Conservation (phyloP, 1,139 yeast genomes). For the Neolecta irregularis region DNA sequence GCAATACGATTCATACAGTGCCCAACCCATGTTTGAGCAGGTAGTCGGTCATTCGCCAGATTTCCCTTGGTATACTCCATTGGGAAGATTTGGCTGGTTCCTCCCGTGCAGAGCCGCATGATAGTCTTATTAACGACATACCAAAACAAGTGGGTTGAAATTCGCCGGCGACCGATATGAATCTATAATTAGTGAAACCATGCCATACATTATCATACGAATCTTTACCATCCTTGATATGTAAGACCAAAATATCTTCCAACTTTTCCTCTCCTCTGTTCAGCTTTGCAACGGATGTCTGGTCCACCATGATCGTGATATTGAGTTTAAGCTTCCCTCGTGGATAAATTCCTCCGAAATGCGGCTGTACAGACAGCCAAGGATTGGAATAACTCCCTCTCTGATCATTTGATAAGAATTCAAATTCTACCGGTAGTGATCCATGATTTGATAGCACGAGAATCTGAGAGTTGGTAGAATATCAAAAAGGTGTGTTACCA, state of each 20-base stretch:
- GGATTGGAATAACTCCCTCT: neutral
- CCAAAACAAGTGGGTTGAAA: constrained; percentile 11
- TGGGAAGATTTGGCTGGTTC: neutral
- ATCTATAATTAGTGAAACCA: too few relatives aligned
- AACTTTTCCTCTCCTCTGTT: constrained; percentile 6
- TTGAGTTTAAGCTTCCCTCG: neutral
- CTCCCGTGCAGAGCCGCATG: neutral
- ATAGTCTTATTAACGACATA: constrained; percentile 6
- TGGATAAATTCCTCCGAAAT: neutral
- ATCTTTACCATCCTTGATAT: constrained; percentile 10
- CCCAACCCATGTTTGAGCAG: neutral
- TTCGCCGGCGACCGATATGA: constrained; percentile 6
- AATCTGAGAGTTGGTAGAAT: too few relatives aligned
- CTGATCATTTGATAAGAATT: neutral
- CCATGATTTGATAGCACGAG: too few relatives aligned
- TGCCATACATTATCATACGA: too few relatives aligned
- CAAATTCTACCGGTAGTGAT: constrained; percentile 3
- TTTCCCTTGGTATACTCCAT: constrained; percentile 6
- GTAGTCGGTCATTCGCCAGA: constrained; percentile 9
- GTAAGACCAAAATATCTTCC: constrained; percentile 9
- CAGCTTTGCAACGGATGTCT: constrained; percentile 4
- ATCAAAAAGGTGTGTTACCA: too few relatives aligned
- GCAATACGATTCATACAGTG: neutral
- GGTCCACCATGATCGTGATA: neutral
- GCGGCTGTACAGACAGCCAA: constrained; percentile 2